These are phyloP conservation scores for Calonectria leucothoes DNA, from an alignment of 2,329 filamentous ascomycete genomes.

Conservation along the genomic window DNA sequence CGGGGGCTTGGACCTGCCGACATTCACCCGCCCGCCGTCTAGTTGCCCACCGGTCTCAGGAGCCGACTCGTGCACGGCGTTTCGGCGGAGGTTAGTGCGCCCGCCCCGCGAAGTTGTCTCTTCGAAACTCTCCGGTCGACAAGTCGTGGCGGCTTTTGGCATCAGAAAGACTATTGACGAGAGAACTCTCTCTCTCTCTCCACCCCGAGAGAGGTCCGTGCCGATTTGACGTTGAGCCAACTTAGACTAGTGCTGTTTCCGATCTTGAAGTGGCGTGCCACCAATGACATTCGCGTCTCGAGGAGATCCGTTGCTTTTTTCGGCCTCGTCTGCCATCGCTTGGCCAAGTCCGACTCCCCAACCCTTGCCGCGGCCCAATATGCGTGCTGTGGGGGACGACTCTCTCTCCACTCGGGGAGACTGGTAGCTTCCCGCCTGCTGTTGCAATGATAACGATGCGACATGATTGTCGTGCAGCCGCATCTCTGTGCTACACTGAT, in stretches of 20 bases:
- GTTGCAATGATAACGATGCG: not conserved
- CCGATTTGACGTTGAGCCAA: not conserved
- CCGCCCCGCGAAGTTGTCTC: not conserved
- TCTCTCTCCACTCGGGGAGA: not conserved
- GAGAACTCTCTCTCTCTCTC: no score
- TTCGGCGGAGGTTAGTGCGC: not conserved
- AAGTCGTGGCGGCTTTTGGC: not conserved
- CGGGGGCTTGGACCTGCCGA: not conserved
- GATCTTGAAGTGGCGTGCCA: not conserved
- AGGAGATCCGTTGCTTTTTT: conserved; percentile 5
- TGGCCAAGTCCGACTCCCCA: not conserved
- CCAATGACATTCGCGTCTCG: not conserved
- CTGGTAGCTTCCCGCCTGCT: not conserved
- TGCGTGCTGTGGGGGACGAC: not conserved
- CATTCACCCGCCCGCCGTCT: not conserved
- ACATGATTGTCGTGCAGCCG: not conserved
- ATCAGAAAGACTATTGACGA: not conserved
- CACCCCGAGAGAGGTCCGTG: not conserved
- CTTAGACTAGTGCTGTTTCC: not conserved
- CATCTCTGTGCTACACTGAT: not conserved
- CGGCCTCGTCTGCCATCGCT: not conserved
- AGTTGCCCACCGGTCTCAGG: not conserved
- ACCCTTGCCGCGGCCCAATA: not conserved
- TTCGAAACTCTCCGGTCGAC: not conserved
- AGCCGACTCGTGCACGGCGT: conserved; percentile 2